These are phyloP conservation scores for Maudiozyma bulderi DNA, from an alignment of 805 yeast genomes.

Conservation along the genomic window DNA sequence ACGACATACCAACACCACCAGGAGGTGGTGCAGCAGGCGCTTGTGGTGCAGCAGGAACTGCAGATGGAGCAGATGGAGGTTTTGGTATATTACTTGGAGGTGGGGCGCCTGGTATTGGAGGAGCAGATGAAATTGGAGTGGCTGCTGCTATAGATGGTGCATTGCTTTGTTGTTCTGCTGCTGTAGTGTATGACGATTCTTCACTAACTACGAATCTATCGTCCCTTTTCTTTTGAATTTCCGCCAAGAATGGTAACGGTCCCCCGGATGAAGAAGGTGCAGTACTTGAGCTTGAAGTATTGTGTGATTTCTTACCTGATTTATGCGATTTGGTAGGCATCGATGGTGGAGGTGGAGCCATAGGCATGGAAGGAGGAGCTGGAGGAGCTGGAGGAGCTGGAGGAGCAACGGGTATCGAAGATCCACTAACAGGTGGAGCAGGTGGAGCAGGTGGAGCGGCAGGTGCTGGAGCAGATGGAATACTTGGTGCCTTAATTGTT, in stretches of 20 bases:
- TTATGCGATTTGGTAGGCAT: slow-evolving; percentile 12
- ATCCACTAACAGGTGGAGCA: slow-evolving; percentile 1
- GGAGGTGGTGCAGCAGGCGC: slow-evolving; percentile 2
- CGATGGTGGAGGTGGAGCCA: slow-evolving; percentile 18
- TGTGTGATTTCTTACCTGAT: not conserved
- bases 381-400: slow-evolving; percentile 17
- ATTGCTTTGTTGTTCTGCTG: slow-evolving; percentile 13
- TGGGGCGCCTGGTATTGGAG: not conserved
- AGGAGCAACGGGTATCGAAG: slow-evolving; percentile 21
- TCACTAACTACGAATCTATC: slow-evolving; percentile 38
- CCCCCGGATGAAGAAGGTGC: slow-evolving; percentile 27
- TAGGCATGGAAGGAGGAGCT: slow-evolving; percentile 11
- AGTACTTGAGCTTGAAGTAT: slow-evolving; percentile 8
- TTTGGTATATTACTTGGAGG: not conserved
- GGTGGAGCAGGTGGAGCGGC: slow-evolving; percentile 10
- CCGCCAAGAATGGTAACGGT: slow-evolving; percentile 41
- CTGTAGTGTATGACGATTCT: slow-evolving; percentile 19
- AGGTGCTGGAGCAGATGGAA: slow-evolving; percentile 15
- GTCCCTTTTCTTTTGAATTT: slow-evolving; percentile 41
- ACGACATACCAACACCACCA: slow-evolving; percentile 16
- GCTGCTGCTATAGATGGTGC: slow-evolving; percentile 10
- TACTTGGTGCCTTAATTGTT: slow-evolving; percentile 9
- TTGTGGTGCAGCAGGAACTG: slow-evolving; percentile 5
- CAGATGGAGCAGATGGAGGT: slow-evolving; percentile 7
- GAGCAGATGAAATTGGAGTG: slow-evolving; percentile 12